A percentile compares a stretch with the other conserved stretches of the same genome.
Evolutionary conservation across 805 yeast species (phyloP).

Genomic region (Saturnispora zaruensis): DNA sequence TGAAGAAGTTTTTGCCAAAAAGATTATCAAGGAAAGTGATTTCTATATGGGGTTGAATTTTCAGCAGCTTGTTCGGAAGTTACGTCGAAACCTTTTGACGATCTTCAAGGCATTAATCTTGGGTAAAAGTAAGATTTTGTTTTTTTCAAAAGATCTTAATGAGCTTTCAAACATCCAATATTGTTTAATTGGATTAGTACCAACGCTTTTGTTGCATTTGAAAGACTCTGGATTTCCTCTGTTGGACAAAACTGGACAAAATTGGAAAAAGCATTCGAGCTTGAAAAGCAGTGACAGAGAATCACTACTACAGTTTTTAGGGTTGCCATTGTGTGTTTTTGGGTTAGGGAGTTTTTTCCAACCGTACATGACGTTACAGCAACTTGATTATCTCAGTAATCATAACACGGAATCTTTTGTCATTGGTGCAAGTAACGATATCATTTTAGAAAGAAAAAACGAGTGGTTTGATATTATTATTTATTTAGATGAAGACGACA

Average conservation of each 20-base stretch:
- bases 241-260: slow-evolving; percentile 38
- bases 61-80: slow-evolving; percentile 50
- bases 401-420: slow-evolving; percentile 54
- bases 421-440: slow-evolving; percentile 82
- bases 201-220: slow-evolving; percentile 64
- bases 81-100: slow-evolving; percentile 51
- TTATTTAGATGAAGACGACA: slow-evolving; percentile 44
- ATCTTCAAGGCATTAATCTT: slow-evolving; percentile 64
- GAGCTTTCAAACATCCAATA: slow-evolving; percentile 74
- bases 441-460: slow-evolving; percentile 57
- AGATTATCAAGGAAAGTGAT: slow-evolving; percentile 43
- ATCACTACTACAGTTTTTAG: slow-evolving; percentile 71
- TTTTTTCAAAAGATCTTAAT: slow-evolving; percentile 76
- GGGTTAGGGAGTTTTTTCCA: slow-evolving; percentile 81
- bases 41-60: slow-evolving; percentile 68
- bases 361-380: slow-evolving; percentile 93
- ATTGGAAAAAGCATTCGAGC: slow-evolving; percentile 51
- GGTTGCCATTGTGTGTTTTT: slow-evolving; percentile 80
- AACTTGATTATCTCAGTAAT: slow-evolving; percentile 60
- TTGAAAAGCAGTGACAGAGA: slow-evolving; percentile 70
- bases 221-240: slow-evolving; percentile 76
- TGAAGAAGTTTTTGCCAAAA: slow-evolving; percentile 4
- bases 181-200: slow-evolving; percentile 74
- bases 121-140: slow-evolving; percentile 63
- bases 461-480: slow-evolving; percentile 64